Base-by-base conservation (phyloP, 768 basidiomycete genomes). In the Agrocybe praecox region DNA sequence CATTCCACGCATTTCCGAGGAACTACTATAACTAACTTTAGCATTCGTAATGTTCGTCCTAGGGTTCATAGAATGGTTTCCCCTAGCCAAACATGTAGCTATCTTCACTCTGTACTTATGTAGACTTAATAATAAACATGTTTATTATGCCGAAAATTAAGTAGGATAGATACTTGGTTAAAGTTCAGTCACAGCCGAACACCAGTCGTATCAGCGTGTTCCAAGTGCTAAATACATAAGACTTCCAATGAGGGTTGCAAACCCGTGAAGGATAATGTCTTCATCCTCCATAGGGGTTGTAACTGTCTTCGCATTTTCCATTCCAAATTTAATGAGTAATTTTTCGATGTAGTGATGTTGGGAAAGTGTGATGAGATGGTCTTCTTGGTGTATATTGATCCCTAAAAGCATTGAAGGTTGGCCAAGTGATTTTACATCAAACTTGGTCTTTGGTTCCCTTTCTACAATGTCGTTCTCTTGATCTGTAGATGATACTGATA, bases 261-360 rank as follows among this genome's bases (percentile, higher is more conserved):
- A 63, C 4, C 57, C 36, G 29, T 51, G 32, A 19, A 26, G n/a
- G 34, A 46, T 17, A 40, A 18, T 19, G 32, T 19, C 6, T 42
- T 18, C 1, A 36, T 34, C 24, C 34, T 57, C 56, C 6, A 71
- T 23, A 0, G 69, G 66, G 1, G 65, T 72, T 0, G 60, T n/a
- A 2, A 69, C 63, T 1, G 70, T 58, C 36, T 72, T 64, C 0
- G 59, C 47, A 24, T 71, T 40, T 47, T 64, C 19, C 14, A 72
- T 54, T 15, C 64, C 59, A 52, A 70, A 69, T 40, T 65, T 49
- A 11, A 61, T 47, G 32, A 75, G 60, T 2, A 74, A 49, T 0
- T 60, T 52, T n/a, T 67, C 47, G 14, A 75, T 64, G 26, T 72
- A 75, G 2, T 61, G 59, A 1, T 53, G 51, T 52, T 74, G 74